Conservation (phyloP, 2,329 filamentous ascomycete species). For the Keithomyces neogunnii region DNA sequence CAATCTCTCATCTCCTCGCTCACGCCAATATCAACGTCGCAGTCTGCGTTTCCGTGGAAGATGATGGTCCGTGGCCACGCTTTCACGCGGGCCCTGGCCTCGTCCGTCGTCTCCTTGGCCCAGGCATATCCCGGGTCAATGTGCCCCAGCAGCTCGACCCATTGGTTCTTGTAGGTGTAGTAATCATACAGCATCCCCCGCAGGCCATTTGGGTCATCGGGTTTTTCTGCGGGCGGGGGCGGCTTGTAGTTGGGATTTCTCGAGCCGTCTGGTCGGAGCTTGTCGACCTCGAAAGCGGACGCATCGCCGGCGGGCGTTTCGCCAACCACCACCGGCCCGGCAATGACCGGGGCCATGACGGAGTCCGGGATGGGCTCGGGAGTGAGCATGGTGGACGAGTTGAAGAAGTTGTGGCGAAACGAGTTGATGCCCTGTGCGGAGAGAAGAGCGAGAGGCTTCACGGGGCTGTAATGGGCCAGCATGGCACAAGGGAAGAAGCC, state of each 20-base stretch:
- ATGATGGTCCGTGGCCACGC: constrained; percentile 26
- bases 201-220: neutral
- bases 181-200: constrained; percentile 23
- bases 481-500: constrained; percentile 23
- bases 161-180: constrained; percentile 23
- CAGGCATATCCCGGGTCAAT: constrained; percentile 24
- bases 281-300: constrained; percentile 16
- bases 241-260: constrained; percentile 12
- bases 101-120: constrained; percentile 10
- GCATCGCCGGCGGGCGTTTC: constrained; percentile 8
- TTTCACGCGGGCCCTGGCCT: constrained; percentile 7
- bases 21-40: constrained; percentile 19
- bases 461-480: constrained; percentile 19
- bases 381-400: constrained; percentile 21
- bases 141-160: constrained; percentile 16
- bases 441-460: constrained; percentile 22
- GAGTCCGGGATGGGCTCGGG: constrained; percentile 17
- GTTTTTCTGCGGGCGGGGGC: constrained; percentile 7
- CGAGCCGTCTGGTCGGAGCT: constrained; percentile 17
- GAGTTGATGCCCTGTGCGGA: constrained; percentile 27
- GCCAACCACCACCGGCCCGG: constrained; percentile 16
- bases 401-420: constrained; percentile 27
- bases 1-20: constrained; percentile 17
- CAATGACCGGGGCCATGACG: constrained; percentile 15
- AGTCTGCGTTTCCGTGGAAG: constrained; percentile 22